Conservation (phyloP, 2,329 filamentous ascomycete species). For the Chaetomiaceae sp. region DNA sequence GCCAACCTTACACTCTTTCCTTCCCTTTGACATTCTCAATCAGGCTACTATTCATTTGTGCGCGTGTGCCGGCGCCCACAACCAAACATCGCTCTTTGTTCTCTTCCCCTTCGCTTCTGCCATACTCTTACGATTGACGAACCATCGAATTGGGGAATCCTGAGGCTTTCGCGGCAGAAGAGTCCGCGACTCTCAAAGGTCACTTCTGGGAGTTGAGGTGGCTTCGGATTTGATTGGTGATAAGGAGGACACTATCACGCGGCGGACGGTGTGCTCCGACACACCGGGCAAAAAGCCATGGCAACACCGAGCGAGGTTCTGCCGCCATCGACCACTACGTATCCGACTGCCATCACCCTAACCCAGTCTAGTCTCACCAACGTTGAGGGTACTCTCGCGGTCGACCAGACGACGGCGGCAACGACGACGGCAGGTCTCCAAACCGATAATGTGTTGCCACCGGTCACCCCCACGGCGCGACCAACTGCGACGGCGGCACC, state of each 20-base stretch:
- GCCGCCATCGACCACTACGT: not conserved
- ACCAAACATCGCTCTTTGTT: slow-evolving; percentile 13
- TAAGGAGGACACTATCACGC: not conserved
- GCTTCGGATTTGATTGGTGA: not conserved
- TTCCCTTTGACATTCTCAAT: not conserved
- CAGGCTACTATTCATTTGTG: not conserved
- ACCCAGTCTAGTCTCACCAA: not conserved
- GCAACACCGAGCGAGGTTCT: too few species aligned
- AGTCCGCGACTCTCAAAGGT: too few species aligned
- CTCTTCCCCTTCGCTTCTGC: not conserved
- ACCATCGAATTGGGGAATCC: not conserved
- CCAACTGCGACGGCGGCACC: slow-evolving; percentile 17
- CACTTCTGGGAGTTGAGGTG: not conserved
- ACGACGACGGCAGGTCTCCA: not conserved
- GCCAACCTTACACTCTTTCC: slow-evolving; percentile 10
- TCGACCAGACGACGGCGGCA: slow-evolving; percentile 16
- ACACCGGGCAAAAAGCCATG: not conserved
- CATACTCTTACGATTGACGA: not conserved
- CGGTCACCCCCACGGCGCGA: slow-evolving; percentile 16
- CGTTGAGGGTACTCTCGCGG: slow-evolving; percentile 22
- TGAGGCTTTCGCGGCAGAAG: not conserved
- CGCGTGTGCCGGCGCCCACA: slow-evolving; percentile 1
- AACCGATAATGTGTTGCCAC: slow-evolving; percentile 11
- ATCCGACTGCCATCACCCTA: not conserved
- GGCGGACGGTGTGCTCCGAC: not conserved